Evolutionary conservation across 345 rosid genomes (phyloP), one percentile per base, ranked within the genome.

Genomic region (Sapria himalayana): DNA sequence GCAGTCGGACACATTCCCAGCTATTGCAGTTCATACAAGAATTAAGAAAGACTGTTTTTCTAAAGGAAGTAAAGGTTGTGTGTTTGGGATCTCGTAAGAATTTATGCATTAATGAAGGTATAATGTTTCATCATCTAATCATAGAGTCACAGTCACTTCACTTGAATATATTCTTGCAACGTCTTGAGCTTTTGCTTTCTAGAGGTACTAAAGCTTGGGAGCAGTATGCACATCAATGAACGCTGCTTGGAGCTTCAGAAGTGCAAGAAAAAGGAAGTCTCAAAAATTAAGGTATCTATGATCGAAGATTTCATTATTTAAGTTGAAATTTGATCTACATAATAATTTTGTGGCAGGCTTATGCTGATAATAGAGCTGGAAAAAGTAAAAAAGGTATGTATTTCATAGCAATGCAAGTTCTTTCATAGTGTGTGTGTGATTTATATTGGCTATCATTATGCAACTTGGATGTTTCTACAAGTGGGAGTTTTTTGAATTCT

Each of bases 1-100:
- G 97, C 50, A 86, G 97, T 53, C 64, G 94, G 53, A 86, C 94
- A 2, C 92, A 81, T 64, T 81, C 97, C 4, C 94, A 86, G 63
- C 92, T 86, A 38, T 73, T 89, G 0, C 94, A 86, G 55, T 86
- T 86, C 35, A 47, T 86, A 33, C 71, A 68, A 59, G 94, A 86
- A 66, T 59, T 86, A 43, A 70, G 67, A 19, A 86, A 76, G 65
- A 86, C 94, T 45, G 39, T 24, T 25, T 86, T 81, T 63, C 51
- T 68, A 21, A 20, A 52, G 11, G 50, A 63, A 32, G 51, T 78
- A 45, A 73, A 45, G 19, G 73, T 63, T 59, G 85, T 78, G 7
- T 73, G 71, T 54, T 60, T 81, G 57, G 97, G 82, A 29, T 81
- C 94, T 2, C 65, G 97, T 50, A 81, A 73, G 67, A 81, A 73